Base-by-base conservation (phyloP, 305 asterid species). In the Fraxinus floribunda region DNA sequence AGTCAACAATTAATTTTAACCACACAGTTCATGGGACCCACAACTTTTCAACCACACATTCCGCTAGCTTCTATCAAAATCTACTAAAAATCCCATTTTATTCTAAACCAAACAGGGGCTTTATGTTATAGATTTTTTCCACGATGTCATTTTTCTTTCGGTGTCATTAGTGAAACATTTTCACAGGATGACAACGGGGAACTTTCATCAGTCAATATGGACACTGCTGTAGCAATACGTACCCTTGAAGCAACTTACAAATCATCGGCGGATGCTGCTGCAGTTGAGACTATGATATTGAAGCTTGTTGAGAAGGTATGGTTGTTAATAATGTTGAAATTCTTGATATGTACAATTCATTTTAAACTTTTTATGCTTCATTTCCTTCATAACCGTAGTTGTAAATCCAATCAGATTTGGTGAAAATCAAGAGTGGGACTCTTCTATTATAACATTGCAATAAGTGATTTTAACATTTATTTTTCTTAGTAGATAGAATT, bases 201-300 rank as follows among this genome's bases (percentile, higher is more conserved):
- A 80, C 92, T 97, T 84, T 94, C 99, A 24, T 84, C 98, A 13
- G 98, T 97, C 57, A 97, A 92, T 89, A 94, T 97, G 99, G 99
- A 97, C 94, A 97, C 99, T 49, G 98, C 99, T 75, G 97, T 97
- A 10, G 98, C 99, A 76, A 96, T 96, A 85, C 99, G 97, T 77
- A 96, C 99, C 29, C 98, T 96, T 75, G 99, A 96, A 91, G 90
- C 98, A 85, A 93, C 99, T 32, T 96, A 88, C 80, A 94, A 91
- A 85, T 91, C 97, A 78, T 96, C 99, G 4, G 88, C 97, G 81
- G 98, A 94, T 89, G 98, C 99, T 60, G 95, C 97, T 88, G 93
- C 97, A 68, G 98, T 93, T 44, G 98, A 94, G 88, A 84, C 93
- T 83, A 91, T 91, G 97, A 90, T 93, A 82, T 77, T 64, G 77